Evolutionary conservation across 345 rosid genomes (phyloP), one percentile per base, ranked within the genome.

Genomic region (Gynandropsis gynandra): DNA sequence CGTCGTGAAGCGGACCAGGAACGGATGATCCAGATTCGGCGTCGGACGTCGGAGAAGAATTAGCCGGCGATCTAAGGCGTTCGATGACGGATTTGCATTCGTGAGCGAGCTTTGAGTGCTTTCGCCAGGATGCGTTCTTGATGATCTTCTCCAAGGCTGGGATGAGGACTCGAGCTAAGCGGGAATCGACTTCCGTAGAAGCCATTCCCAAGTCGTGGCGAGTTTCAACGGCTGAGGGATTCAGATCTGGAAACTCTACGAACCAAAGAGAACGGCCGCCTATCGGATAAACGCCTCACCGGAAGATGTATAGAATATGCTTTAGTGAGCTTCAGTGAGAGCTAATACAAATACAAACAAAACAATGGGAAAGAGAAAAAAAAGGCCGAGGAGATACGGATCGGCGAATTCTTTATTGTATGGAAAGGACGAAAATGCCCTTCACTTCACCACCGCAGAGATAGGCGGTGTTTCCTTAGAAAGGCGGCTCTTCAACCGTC

Each of bases 101-200:
- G 68, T 87, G 93, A 50, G 83, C 81, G 58, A 92, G 88, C 56
- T 85, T 92, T 10, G 95, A 82, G 83, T 92, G 98, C 57, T 92
- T 92, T 11, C 98, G 77, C 98, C 98, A 92, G 1, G 98, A 92
- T 16, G 90, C 94, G 69, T 87, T 85, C 74, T 87, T 92, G 21
- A 87, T 65, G 70, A 92, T 75, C 77, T 81, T 83, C 44, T 92
- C 98, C 7, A 92, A 59, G 59, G 94, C 87, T 4, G 95, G 98
- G 60, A 69, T 74, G 47, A 87, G 57, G 14, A 81, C 77, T 68
- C 66, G 84, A 66, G 64, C 75, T 65, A 92, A 56, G 72, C 97
- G 93, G 93, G 96, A 87, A 80, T 80, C 89, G 81, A 85, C 98
- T 80, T 84, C 98, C 89, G 92, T 68, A 60, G 98, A 92, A 82